Percentiles rank a stretch among this genome's conserved stretches.
Evolutionary conservation across 106 monocot species (phyloP).

Genomic region (Vanilla planifolia): DNA sequence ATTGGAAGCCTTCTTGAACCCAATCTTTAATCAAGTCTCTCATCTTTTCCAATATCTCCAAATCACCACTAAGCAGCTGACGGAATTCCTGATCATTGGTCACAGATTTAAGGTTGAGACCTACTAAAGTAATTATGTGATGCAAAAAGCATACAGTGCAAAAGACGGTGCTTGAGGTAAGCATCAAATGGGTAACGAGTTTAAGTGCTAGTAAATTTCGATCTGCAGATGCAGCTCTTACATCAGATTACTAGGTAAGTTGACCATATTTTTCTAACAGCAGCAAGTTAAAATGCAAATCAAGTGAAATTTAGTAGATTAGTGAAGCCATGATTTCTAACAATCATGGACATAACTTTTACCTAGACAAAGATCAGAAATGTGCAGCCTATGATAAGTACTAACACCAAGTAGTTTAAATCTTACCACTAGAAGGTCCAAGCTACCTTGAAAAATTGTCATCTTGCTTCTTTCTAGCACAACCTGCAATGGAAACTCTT

Average conservation of each 20-base stretch:
- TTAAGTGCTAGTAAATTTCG: background rate
- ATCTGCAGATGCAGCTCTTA: background rate
- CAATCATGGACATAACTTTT: background rate
- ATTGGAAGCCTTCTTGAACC: conserved; percentile 98
- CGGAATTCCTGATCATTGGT: conserved; percentile 54
- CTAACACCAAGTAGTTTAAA: background rate
- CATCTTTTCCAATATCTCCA: conserved; percentile 59
- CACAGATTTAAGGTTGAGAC: background rate
- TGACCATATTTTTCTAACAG: no score
- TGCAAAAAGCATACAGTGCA: background rate
- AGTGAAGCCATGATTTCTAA: background rate
- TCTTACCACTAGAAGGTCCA: conserved; percentile 79
- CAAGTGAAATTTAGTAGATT: background rate
- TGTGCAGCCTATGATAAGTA: background rate
- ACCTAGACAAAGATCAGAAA: background rate
- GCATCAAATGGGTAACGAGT: background rate
- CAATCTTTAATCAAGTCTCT: conserved; percentile 73
- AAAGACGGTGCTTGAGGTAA: no score
- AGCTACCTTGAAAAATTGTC: conserved; percentile 62
- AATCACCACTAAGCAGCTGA: conserved; percentile 68
- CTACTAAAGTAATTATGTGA: background rate
- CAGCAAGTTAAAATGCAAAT: background rate
- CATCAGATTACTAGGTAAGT: no score
- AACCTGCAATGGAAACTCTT: conserved; percentile 56
- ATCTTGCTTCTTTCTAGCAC: conserved; percentile 77